phyloP scores from a whole-genome alignment of 306 rosid genomes.

The Alnus rubra region DNA sequence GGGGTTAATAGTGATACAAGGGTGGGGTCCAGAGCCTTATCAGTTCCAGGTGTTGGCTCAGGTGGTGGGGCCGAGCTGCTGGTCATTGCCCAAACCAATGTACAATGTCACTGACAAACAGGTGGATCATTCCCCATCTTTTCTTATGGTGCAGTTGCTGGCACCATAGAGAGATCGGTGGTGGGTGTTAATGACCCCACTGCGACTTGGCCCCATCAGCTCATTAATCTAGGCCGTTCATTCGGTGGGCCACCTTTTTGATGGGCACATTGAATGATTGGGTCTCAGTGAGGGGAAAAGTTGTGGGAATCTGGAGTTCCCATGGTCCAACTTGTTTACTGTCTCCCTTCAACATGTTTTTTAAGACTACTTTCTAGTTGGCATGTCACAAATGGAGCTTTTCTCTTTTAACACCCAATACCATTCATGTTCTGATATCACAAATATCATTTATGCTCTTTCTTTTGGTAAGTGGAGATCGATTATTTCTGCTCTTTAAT shows the following conservation, averaged over 20 bases:
- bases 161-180: conserved; percentile 52
- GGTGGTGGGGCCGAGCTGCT: conserved; percentile 69
- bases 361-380: background rate
- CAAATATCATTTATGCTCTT: no score
- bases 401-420: background rate
- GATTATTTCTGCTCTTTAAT: no score
- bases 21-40: conserved; percentile 72
- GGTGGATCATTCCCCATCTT: conserved; percentile 94
- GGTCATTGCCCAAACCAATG: conserved; percentile 76
- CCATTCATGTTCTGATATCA: no score
- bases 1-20: conserved; percentile 38
- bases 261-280: conserved; percentile 57
- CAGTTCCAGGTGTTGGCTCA: conserved; percentile 94
- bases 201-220: conserved; percentile 41
- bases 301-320: conserved; percentile 40
- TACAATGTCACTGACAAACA: conserved; percentile 95
- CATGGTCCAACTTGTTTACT: conserved; percentile 13
- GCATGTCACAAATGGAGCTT: conserved; percentile 14
- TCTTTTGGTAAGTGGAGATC: no score
- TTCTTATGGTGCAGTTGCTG: conserved; percentile 54
- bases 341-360: conserved; percentile 16
- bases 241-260: conserved; percentile 33
- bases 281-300: conserved; percentile 31
- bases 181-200: conserved; percentile 56
- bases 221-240: conserved; percentile 52